Evolutionary conservation across 306 rosid species (phyloP).

Genomic region (Cercis canadensis): DNA sequence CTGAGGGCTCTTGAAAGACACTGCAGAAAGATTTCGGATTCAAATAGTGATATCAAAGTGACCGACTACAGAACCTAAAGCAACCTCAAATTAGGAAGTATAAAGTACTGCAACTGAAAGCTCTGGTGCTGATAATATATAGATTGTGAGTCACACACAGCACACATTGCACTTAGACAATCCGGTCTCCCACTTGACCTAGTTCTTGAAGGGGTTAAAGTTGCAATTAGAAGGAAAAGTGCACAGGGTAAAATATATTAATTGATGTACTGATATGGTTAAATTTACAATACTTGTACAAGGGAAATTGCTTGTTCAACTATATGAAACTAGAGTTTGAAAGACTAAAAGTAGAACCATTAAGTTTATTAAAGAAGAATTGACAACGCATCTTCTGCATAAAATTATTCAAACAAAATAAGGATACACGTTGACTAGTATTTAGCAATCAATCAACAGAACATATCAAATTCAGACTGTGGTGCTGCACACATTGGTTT

Average conservation of each 20-base stretch:
- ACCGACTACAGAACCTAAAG: constrained; percentile 23
- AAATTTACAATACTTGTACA: background rate
- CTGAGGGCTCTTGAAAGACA: constrained; percentile 86
- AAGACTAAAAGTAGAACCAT: constrained; percentile 7
- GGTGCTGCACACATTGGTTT: constrained; percentile 11
- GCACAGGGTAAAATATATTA: background rate
- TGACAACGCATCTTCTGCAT: constrained; percentile 13
- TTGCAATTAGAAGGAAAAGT: constrained; percentile 15
- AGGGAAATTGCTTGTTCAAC: constrained; percentile 10
- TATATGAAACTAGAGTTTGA: constrained; percentile 1
- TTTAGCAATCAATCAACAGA: background rate
- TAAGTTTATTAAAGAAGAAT: background rate
- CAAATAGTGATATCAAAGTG: constrained; percentile 25
- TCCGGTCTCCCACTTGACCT: too few relatives aligned
- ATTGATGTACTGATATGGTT: too few relatives aligned
- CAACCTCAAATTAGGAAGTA: constrained; percentile 14
- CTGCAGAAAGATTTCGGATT: constrained; percentile 50
- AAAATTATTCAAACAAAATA: background rate
- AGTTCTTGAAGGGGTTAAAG: background rate
- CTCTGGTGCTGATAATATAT: background rate
- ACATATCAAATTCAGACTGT: background rate
- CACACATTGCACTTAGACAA: background rate
- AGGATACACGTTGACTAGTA: background rate
- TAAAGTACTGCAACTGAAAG: constrained; percentile 19
- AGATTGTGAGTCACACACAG: background rate